Conservation (phyloP, 306 rosid species). For the Quercus variabilis region DNA sequence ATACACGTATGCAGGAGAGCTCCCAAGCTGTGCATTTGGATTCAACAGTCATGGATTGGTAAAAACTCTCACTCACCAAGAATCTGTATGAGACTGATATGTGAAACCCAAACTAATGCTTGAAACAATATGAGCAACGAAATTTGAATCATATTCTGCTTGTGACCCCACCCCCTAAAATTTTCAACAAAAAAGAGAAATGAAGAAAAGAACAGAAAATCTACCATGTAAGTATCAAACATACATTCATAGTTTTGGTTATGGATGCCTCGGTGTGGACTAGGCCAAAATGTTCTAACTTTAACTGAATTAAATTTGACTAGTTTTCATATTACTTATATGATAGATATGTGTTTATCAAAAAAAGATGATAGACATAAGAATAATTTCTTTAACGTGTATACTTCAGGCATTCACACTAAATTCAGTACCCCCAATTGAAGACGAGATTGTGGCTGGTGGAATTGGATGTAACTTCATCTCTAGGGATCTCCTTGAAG, state of each 20-base stretch:
- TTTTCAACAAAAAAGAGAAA: background rate
- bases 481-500: slow-evolving; percentile 77
- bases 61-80: background rate
- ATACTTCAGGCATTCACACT: slow-evolving; percentile 66
- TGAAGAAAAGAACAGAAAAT: background rate
- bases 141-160: background rate
- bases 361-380: background rate
- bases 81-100: background rate
- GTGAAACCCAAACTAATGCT: background rate
- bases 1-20: slow-evolving; percentile 91
- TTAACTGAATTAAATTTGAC: background rate
- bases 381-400: background rate
- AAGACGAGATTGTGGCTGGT: slow-evolving; percentile 62
- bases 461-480: slow-evolving; percentile 79
- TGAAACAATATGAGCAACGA: background rate
- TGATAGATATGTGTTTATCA: background rate
- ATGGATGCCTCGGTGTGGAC: too few relatives aligned
- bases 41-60: slow-evolving; percentile 72
- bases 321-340: background rate
- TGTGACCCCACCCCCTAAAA: too few relatives aligned
- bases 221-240: background rate
- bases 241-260: background rate
- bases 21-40: slow-evolving; percentile 80
- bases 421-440: slow-evolving; percentile 63
- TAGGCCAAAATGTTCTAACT: background rate